Evolutionary conservation across 2,329 filamentous ascomycete species (phyloP).

Genomic region (Tympanopsis confertula): DNA sequence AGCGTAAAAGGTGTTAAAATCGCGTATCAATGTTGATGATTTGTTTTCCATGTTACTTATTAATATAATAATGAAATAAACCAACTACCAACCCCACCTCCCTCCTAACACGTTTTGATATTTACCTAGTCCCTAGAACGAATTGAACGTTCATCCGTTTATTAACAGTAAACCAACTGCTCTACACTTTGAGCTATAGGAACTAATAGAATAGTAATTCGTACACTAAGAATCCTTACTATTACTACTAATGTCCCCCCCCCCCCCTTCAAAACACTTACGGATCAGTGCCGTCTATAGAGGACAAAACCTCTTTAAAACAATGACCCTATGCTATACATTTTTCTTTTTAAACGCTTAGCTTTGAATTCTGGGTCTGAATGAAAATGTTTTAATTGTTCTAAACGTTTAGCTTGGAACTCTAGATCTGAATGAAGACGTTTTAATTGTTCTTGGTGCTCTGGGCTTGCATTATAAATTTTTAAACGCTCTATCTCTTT

Average conservation of each 20-base stretch:
- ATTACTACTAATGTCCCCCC: neutral
- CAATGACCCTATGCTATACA: conserved; percentile 1
- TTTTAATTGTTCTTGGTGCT: conserved; percentile 1
- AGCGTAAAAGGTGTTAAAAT: neutral
- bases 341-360: neutral
- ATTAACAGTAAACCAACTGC: conserved; percentile 1
- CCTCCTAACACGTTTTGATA: neutral
- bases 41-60: neutral
- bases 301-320: conserved; percentile 1
- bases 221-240: neutral
- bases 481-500: neutral
- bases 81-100: neutral
- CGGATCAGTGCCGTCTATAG: neutral
- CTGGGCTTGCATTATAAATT: neutral
- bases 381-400: neutral
- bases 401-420: conserved; percentile 1
- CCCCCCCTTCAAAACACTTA: neutral
- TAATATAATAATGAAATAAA: conserved; percentile 1
- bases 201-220: neutral
- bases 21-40: neutral
- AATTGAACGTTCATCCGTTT: neutral
- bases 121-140: conserved; percentile 1
- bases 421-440: neutral
- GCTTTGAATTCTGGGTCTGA: neutral
- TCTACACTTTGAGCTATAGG: conserved; percentile 1